Conservation (phyloP, 805 yeast species). For the Wickerhamomyces bovis region DNA sequence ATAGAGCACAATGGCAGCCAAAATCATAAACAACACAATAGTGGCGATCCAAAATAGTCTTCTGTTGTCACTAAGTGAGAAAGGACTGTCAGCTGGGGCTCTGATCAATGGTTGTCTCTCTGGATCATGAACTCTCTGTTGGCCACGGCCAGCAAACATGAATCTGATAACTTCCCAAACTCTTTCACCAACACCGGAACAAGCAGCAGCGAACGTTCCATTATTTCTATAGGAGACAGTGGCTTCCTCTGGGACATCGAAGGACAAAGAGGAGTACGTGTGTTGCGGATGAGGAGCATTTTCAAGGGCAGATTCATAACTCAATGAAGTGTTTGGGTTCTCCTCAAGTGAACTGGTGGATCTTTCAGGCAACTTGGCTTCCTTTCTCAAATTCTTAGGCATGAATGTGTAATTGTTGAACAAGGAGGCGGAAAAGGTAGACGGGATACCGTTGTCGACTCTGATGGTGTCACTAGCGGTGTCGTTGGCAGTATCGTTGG, state of each 20-base stretch:
- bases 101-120: slow-evolving; percentile 13
- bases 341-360: not conserved
- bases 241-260: not conserved
- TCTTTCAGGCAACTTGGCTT: not conserved
- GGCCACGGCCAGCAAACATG: not conserved
- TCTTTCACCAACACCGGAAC: not conserved
- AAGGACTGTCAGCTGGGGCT: not conserved
- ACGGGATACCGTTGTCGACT: not conserved
- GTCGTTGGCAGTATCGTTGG: no score
- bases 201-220: not conserved
- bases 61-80: slow-evolving; percentile 3
- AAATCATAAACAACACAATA: not conserved
- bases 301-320: slow-evolving; percentile 9
- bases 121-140: slow-evolving; percentile 3
- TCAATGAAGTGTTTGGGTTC: not conserved
- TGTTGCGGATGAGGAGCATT: not conserved
- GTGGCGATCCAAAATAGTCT: slow-evolving; percentile 2
- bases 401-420: not conserved
- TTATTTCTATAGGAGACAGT: not conserved
- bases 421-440: not conserved
- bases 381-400: not conserved
- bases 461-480: slow-evolving; percentile 5
- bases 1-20: slow-evolving; percentile 5
- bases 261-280: not conserved
- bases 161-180: not conserved